Evolutionary conservation across 169 alveolate genomes (phyloP), one percentile per base, ranked within the genome.

Genomic region (Eimeria brunetti): DNA sequence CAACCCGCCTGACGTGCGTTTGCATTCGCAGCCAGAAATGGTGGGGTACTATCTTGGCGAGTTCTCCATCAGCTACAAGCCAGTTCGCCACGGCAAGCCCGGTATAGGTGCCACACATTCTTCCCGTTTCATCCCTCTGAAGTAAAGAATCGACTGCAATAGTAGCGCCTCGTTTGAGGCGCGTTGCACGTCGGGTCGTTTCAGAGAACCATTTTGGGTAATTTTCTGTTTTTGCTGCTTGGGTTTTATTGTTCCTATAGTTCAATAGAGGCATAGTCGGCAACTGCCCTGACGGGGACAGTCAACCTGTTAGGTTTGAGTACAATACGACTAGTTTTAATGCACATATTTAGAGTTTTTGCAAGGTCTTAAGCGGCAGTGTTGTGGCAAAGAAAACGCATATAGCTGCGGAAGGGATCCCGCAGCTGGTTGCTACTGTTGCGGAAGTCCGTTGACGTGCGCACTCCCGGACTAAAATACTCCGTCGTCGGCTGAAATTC

Each of bases 21-120:
- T 33, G 75, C 53, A 14, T 33, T 51, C 53, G 58, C 95, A 96
- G 97, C 99, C 99, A 38, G 99, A 99, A 97, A 99, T 99, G 99
- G 98, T 99, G 95, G 99, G 99, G 88, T 98, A 99, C 98, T 99
- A 99, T 97, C 98, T 99, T 90, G 99, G 99, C 38, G 99, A 99
- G 97, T 99, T 99, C 98, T 98, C 99, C 80, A 98, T 99, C 96
- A 99, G 99, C 73, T 99, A 99, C 99, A 99, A 99, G 98, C 99
- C 99, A 96, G 99, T 99, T 78, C 98, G 98, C 95, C 99, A 99
- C 98, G 99, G 99, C 73, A 99, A 99, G 94, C 99, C 99, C 58
- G 99, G 99, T 67, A 99, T 99, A 56, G 99, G 99, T 41, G 99
- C 99, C 49, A 85, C 96, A 20, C 94, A 96, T 83, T 76, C 95